A percentile compares a stretch with the other conserved stretches of the same genome.
phyloP scores from a whole-genome alignment of 306 rosid species.

The Parietaria judaica region DNA sequence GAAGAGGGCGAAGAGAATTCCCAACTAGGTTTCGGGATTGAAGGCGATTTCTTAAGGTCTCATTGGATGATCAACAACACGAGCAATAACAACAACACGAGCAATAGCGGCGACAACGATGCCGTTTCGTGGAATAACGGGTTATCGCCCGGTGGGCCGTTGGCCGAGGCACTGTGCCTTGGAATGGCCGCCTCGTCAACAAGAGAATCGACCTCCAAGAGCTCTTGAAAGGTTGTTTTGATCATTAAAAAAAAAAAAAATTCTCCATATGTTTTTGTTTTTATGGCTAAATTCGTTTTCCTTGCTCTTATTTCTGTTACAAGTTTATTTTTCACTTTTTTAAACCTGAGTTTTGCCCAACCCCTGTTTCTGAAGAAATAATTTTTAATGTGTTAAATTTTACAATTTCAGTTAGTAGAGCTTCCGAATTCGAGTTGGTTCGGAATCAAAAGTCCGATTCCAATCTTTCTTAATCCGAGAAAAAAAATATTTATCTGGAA shows the following conservation, averaged over 20 bases:
- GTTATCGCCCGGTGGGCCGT: constrained; percentile 28
- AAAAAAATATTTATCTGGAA: no score
- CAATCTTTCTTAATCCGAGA: no score
- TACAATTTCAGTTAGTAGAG: neutral
- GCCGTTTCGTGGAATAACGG: constrained; percentile 21
- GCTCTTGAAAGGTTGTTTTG: constrained; percentile 2
- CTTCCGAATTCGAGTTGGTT: no score
- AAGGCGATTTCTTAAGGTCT: constrained; percentile 8
- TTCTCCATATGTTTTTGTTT: neutral
- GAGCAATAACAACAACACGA: neutral
- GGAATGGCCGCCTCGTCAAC: constrained; percentile 22
- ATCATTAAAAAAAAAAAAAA: no score
- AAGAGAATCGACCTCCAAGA: constrained; percentile 9
- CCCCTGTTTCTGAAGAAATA: neutral
- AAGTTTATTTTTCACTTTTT: neutral
- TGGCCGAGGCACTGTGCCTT: constrained; percentile 37
- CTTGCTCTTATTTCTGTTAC: neutral
- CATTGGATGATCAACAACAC: constrained; percentile 19
- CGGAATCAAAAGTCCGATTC: neutral
- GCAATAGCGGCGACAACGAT: no score
- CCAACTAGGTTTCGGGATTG: constrained; percentile 16
- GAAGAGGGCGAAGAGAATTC: constrained; percentile 3
- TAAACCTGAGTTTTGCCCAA: neutral
- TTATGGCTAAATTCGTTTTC: neutral
- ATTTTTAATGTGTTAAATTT: neutral